Conservation (phyloP, 257 asterid genomes). For the Solanum sejunctum region DNA sequence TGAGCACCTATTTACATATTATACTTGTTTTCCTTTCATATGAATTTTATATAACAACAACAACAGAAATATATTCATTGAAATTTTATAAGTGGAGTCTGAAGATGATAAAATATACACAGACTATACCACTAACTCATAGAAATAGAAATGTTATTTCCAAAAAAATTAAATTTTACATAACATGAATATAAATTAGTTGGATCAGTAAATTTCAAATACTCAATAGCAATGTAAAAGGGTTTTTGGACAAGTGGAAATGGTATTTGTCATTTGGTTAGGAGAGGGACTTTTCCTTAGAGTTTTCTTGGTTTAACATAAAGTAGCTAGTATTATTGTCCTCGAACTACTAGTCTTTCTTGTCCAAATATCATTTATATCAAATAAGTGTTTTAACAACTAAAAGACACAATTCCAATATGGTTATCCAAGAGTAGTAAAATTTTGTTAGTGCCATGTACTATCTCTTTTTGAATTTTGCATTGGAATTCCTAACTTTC, state of each 20-base stretch:
- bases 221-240: background rate
- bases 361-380: background rate
- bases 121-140: too few relatives aligned
- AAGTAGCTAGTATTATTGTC: slow-evolving; percentile 31
- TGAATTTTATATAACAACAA: too few relatives aligned
- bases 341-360: slow-evolving; percentile 15
- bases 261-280: slow-evolving; percentile 23
- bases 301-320: slow-evolving; percentile 9
- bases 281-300: slow-evolving; percentile 39
- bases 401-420: background rate
- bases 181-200: background rate
- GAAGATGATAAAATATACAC: too few relatives aligned
- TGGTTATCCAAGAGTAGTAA: slow-evolving; percentile 1
- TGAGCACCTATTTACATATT: too few relatives aligned
- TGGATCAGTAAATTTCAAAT: too few relatives aligned
- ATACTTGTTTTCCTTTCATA: too few relatives aligned
- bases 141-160: too few relatives aligned
- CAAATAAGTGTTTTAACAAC: background rate
- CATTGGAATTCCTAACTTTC: background rate
- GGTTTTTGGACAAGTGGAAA: slow-evolving; percentile 1
- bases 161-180: background rate
- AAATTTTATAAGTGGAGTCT: too few relatives aligned
- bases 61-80: too few relatives aligned
- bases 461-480: background rate
- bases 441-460: background rate